A percentile compares a stretch with the other conserved stretches of the same genome.
These are phyloP conservation scores for Climacium dendroides DNA, from an alignment of 225 moss, liverwort and hornwort species.

Conservation along the genomic window DNA sequence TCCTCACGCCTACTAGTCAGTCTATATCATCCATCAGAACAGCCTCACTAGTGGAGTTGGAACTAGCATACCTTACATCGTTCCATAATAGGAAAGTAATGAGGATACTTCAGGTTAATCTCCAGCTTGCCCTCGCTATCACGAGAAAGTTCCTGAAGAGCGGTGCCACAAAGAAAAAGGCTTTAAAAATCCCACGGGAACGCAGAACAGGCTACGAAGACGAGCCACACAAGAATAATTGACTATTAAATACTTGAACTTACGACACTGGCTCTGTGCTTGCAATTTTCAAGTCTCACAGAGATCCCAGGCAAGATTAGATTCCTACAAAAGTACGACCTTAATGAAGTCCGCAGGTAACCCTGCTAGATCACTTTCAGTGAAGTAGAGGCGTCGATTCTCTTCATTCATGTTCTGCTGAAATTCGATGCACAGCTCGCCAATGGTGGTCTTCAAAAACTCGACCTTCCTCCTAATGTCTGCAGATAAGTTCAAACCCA, in stretches of 20 bases:
- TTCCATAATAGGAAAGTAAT: constrained; percentile 94
- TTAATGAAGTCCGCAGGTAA: constrained; percentile 76
- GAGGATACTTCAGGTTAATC: constrained; percentile 85
- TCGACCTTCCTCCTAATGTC: constrained; percentile 75
- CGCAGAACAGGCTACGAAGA: not conserved
- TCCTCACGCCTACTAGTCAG: not conserved
- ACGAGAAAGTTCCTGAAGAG: constrained; percentile 56
- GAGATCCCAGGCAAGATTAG: not conserved
- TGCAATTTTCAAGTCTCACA: not conserved
- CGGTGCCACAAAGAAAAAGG: not conserved
- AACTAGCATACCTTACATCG: constrained; percentile 71
- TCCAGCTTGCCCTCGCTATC: constrained; percentile 78
- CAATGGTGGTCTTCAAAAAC: constrained; percentile 76
- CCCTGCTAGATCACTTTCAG: constrained; percentile 75
- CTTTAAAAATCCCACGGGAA: not conserved
- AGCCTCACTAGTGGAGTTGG: not conserved
- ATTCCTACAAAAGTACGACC: constrained; percentile 33
- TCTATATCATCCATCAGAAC: not conserved
- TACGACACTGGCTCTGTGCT: not conserved
- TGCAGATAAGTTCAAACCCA: constrained; percentile 72
- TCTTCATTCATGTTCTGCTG: constrained; percentile 96
- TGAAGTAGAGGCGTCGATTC: constrained; percentile 61
- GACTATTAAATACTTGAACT: not conserved
- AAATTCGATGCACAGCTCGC: constrained; percentile 73
- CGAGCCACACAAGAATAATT: not conserved